phyloP scores from a whole-genome alignment of 2,329 filamentous ascomycete species.

The Talaromyces funiculosus region DNA sequence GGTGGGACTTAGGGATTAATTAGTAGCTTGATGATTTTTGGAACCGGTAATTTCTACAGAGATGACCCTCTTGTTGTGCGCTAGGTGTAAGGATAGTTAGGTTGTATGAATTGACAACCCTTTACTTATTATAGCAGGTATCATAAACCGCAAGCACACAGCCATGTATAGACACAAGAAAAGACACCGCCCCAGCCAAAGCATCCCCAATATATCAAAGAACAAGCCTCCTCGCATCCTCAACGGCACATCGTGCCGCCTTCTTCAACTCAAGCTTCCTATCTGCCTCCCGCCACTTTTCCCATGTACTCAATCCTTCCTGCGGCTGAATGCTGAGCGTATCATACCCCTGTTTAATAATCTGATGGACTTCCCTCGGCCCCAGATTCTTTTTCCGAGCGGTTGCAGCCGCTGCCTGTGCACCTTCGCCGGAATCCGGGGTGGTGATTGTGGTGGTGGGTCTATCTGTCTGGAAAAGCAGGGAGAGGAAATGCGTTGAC shows the following conservation, averaged over 20 bases:
- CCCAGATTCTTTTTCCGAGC: constrained; percentile 62
- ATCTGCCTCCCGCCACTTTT: constrained; percentile 79
- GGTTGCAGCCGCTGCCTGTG: constrained; percentile 20
- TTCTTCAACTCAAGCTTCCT: constrained; percentile 81
- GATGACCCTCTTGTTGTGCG: not conserved
- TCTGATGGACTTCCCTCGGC: constrained; percentile 74
- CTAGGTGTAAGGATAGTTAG: not conserved
- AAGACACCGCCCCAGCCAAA: not conserved
- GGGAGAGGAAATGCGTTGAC: constrained; percentile 73
- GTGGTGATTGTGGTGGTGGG: not conserved
- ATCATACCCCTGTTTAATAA: constrained; percentile 96
- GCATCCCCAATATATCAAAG: constrained; percentile 17
- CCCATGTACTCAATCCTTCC: constrained; percentile 81
- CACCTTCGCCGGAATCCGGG: constrained; percentile 26
- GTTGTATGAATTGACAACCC: not conserved
- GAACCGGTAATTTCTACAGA: not conserved
- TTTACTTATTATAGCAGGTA: not conserved
- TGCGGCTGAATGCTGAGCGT: constrained; percentile 85
- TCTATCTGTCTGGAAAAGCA: constrained; percentile 54
- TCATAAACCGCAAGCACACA: not conserved
- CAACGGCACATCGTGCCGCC: constrained; percentile 72
- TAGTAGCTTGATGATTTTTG: not conserved
- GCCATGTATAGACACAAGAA: not conserved
- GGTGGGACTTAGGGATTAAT: not conserved
- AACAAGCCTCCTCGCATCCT: constrained; percentile 54